Evolutionary conservation across 768 basidiomycete genomes (phyloP), one percentile per base, ranked within the genome.

Genomic region (Kondoa malvinella): DNA sequence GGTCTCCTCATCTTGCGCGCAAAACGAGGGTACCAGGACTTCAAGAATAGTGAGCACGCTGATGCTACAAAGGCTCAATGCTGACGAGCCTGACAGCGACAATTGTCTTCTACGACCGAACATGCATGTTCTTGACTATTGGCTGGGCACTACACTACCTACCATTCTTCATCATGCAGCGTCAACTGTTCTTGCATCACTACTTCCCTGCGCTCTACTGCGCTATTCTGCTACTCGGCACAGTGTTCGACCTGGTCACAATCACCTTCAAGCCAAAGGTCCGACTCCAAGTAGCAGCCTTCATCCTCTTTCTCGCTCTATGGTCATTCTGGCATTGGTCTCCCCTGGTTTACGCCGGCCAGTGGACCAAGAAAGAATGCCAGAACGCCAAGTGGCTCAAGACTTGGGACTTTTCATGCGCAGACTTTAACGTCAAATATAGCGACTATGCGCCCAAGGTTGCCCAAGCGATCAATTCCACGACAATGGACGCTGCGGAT

Each of bases 171-270:
- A 80, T 97, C 72, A 97, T 97, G 94, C 80, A 83, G 57, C 90
- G 95, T 26, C 95, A 99, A 75, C 85, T 97, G 59, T 99, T 99
- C 83, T 78, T 99, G 27, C 94, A 97, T 76, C 95, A 97, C 79
- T 97, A 97, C 77, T 87, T 97, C 79, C 95, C 94, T 0, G 91
- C 92, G 0, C 80, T 99, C n/a, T 94, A 91, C 75, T 92, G 88
- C 72, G 85, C 87, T n/a, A 84, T 90, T 72, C 82, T 99, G 15
- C 80, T 90, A 27, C 81, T 82, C 30, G 86, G 86, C 65, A 80
- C 80, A 1, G 81, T 87, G 1, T 96, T 97, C 73, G 95, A 99
- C 77, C 82, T 92, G 60, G 77, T 85, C 40, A 95, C 92, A 0
- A 86, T 88, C 31, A 81, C 82, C 0, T 78, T 97, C 4, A 82